phyloP scores from a whole-genome alignment of 164 flowering plant genomes.

The Santalum album region DNA sequence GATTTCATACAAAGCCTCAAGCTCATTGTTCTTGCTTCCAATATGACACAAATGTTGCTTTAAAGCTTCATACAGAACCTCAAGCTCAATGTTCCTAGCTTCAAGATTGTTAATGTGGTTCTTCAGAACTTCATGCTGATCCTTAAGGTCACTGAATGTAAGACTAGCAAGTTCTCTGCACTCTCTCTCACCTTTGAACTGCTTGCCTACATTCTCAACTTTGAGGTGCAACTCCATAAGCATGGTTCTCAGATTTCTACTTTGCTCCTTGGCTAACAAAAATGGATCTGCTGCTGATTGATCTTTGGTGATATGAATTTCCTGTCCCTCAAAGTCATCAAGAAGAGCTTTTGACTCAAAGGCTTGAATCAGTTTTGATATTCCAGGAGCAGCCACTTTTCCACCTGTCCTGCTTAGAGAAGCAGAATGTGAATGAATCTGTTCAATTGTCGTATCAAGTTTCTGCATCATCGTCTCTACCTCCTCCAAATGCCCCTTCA shows the following conservation, averaged over 20 bases:
- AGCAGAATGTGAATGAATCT: constrained; percentile 40
- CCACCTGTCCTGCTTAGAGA: constrained; percentile 30
- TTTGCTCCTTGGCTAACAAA: constrained; percentile 29
- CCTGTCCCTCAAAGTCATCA: constrained; percentile 46
- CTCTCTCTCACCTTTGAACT: constrained; percentile 27
- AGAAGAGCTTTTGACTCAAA: constrained; percentile 62
- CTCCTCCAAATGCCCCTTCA: constrained; percentile 44
- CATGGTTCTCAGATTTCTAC: constrained; percentile 30
- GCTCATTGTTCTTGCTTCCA: constrained; percentile 27
- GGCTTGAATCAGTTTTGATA: constrained; percentile 77
- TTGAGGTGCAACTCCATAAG: constrained; percentile 37
- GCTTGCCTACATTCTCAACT: constrained; percentile 29
- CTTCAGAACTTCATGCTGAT: constrained; percentile 18
- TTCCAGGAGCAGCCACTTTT: constrained; percentile 39
- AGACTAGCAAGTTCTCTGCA: constrained; percentile 20
- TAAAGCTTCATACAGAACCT: constrained; percentile 39
- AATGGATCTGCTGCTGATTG: constrained; percentile 27
- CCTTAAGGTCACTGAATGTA: constrained; percentile 23
- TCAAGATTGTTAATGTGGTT: constrained; percentile 28
- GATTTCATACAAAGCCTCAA: constrained; percentile 23
- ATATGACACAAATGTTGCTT: constrained; percentile 26
- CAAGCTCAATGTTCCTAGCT: constrained; percentile 43
- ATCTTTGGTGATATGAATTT: constrained; percentile 21
- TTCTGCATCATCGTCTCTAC: constrained; percentile 37
- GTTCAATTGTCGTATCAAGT: constrained; percentile 65